Evolutionary conservation across 371 early-diverging fungal species (phyloP).

Genomic region (Mycotypha africana): DNA sequence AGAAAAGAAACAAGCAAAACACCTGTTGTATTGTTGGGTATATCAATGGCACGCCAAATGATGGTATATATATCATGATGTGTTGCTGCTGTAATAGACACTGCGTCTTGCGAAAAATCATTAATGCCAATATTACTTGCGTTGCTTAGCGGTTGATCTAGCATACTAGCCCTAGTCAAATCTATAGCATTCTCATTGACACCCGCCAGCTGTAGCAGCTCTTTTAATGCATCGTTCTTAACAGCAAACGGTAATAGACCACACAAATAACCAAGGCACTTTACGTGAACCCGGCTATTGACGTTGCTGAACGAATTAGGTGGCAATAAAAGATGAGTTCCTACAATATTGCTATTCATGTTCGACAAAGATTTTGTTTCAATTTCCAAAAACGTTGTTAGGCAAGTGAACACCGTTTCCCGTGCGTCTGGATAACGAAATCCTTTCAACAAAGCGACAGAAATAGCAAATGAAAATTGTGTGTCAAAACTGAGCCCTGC

Average conservation of each 20-base stretch:
- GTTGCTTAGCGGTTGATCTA: not conserved
- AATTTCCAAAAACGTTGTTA: slow-evolving; percentile 68
- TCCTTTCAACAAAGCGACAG: slow-evolving; percentile 61
- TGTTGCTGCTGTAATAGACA: too few relatives aligned
- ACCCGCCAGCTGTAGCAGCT: slow-evolving; percentile 42
- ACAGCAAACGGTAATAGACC: slow-evolving; percentile 44
- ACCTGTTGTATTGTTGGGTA: slow-evolving; percentile 45
- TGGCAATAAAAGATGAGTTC: too few relatives aligned
- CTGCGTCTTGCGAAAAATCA: too few relatives aligned
- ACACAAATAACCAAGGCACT: slow-evolving; percentile 37
- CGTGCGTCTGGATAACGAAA: slow-evolving; percentile 40
- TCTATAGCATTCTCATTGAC: slow-evolving; percentile 19
- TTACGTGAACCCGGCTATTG: too few relatives aligned
- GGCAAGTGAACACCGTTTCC: slow-evolving; percentile 57
- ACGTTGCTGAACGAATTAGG: too few relatives aligned
- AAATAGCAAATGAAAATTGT: slow-evolving; percentile 70
- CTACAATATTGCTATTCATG: slow-evolving; percentile 7
- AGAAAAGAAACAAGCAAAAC: slow-evolving; percentile 58
- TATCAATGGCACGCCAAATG: slow-evolving; percentile 27
- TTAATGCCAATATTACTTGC: too few relatives aligned
- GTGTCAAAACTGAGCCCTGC: slow-evolving; percentile 58
- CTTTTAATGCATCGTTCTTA: slow-evolving; percentile 36
- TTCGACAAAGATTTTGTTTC: slow-evolving; percentile 46
- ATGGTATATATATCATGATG: slow-evolving; percentile 1
- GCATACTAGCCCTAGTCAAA: too few relatives aligned